These are phyloP conservation scores for Ceratobasidium sp. DNA, from an alignment of 1,284 basidiomycete species.

Conservation along the genomic window DNA sequence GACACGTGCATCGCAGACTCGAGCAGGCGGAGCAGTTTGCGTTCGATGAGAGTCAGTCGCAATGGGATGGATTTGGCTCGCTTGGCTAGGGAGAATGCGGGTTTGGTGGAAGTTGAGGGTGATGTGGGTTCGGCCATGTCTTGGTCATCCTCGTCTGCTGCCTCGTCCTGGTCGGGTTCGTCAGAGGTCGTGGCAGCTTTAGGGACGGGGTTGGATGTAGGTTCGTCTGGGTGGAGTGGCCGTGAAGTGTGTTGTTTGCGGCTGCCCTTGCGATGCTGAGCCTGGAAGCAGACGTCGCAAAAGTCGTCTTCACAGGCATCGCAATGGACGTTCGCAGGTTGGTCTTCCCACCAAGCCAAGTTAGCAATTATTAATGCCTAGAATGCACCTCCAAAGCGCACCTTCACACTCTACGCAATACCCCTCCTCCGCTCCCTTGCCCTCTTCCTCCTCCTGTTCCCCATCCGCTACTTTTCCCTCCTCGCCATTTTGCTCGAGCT, in stretches of 20 bases:
- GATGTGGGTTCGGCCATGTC: conserved; percentile 42
- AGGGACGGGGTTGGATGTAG: conserved; percentile 40
- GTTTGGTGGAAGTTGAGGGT: conserved; percentile 40
- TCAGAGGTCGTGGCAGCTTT: conserved; percentile 46
- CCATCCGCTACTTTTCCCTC: background rate
- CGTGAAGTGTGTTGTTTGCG: conserved; percentile 69
- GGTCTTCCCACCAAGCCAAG: conserved; percentile 71
- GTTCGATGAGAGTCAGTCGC: conserved; percentile 70
- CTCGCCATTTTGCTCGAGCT: background rate
- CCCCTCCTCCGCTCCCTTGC: conserved; percentile 59
- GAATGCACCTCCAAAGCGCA: conserved; percentile 45
- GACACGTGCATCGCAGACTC: conserved; percentile 75
- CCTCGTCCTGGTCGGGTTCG: conserved; percentile 6
- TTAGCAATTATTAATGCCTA: too few relatives aligned
- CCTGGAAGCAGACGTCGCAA: conserved; percentile 81
- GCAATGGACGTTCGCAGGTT: conserved; percentile 75
- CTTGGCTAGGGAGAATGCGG: conserved; percentile 67
- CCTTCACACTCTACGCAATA: conserved; percentile 85
- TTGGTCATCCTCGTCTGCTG: conserved; percentile 50
- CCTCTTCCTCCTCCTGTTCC: conserved; percentile 32
- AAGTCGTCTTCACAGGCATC: conserved; percentile 72
- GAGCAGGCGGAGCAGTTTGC: conserved; percentile 78
- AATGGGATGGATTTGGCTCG: conserved; percentile 77
- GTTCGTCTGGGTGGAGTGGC: conserved; percentile 49
- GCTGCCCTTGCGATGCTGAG: conserved; percentile 79